Evolutionary conservation across 148 eudicot genomes (phyloP), one percentile per base, ranked within the genome.

Genomic region (Selenicereus undatus): DNA sequence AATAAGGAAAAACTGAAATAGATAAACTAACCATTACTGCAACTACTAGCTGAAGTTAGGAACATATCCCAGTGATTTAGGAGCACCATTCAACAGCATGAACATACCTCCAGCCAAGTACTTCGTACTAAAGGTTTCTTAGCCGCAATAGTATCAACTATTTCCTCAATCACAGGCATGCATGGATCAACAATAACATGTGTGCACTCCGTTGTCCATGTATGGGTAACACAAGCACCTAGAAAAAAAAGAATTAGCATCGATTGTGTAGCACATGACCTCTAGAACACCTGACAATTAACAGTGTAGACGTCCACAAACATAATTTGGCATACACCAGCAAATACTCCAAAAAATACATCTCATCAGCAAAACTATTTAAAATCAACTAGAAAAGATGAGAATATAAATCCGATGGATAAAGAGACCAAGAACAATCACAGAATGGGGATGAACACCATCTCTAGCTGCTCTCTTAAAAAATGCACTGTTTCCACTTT

Each of bases 41-140:
- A 32, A 32, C 32, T 32, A 32, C 32, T 32, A 32, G 32, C 32
- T 32, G 32, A 32, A 32, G 32, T 32, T 32, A 32, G 32, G 32
- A 32, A 32, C 32, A 32, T 32, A 32, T 2, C 32, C 32, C 32
- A 32, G 32, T 32, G 32, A 32, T 32, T 32, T 32, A 32, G 32
- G 32, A 32, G 32, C 2, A 32, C 32, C 32, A 32, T 32, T 32
- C 32, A 32, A 32, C 32, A 32, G 32, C 27, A 29, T 43, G 56
- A 74, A 78, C 74, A 73, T 92, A 93, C 99, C 97, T 96, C 95
- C 54, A 96, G 79, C 99, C 99, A 96, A 26, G 91, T 88, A 78
- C 85, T 81, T 32, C 77, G 81, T 72, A 90, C 90, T 80, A 96
- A 80, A 29, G 88, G 91, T 75, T 86, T 91, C 82, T 90, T 90